These are phyloP conservation scores for Pyrenochaeta sp. DNA, from an alignment of 2,329 filamentous ascomycete genomes.

Conservation along the genomic window DNA sequence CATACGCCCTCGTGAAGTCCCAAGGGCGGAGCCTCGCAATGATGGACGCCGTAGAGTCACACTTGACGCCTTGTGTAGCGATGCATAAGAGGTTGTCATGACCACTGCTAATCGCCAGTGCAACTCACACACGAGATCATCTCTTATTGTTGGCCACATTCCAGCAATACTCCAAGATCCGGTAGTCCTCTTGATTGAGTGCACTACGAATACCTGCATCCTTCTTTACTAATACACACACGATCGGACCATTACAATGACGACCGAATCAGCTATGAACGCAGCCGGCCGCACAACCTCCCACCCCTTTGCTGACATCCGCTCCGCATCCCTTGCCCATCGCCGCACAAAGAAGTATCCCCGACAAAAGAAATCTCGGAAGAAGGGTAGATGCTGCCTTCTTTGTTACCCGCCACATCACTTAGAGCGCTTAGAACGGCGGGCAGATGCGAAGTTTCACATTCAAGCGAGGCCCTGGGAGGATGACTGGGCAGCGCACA, in stretches of 20 bases:
- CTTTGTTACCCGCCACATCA: background rate
- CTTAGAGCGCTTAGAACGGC: background rate
- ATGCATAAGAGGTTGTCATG: background rate
- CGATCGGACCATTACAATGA: background rate
- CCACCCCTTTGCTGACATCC: constrained; percentile 15
- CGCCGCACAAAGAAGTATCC: background rate
- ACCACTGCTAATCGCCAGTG: background rate
- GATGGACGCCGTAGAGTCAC: background rate
- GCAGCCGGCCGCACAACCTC: background rate
- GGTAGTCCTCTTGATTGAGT: constrained; percentile 1
- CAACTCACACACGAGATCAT: background rate
- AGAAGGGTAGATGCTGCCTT: background rate
- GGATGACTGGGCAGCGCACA: background rate
- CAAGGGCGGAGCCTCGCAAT: background rate
- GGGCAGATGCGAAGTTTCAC: background rate
- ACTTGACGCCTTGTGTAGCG: background rate
- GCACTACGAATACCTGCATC: background rate
- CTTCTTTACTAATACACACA: background rate
- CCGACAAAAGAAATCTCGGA: background rate
- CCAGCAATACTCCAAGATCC: background rate
- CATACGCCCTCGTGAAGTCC: background rate
- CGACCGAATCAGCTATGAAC: constrained; percentile 1
- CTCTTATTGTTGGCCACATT: background rate
- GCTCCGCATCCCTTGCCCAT: constrained; percentile 13
- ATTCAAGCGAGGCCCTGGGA: background rate